Evolutionary conservation across 768 basidiomycete genomes (phyloP), one percentile per base, ranked within the genome.

Genomic region (Mycena sanguinolenta): DNA sequence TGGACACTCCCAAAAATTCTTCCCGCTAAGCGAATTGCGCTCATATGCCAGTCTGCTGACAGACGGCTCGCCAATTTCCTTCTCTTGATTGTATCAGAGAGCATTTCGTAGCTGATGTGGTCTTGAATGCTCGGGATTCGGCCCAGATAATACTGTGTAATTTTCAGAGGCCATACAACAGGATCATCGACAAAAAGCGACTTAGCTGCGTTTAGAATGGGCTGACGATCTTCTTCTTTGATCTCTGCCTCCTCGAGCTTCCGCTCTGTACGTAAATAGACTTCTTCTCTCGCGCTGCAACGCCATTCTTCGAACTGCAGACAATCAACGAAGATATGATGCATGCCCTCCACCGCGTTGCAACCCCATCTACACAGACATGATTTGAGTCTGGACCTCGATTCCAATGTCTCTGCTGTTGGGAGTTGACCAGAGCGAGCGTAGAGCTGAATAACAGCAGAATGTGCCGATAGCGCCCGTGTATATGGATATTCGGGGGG

Each of bases 291-390:
- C 27, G 52, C 52, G 28, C 2, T 25, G 9, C 2, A 10, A 1
- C 49, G 49, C 49, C 49, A 50, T 21, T 25, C 49, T 25, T 25
- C 23, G 19, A 50, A 50, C 14, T 46, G 44, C 44, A 19, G 5
- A 23, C 49, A 63, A 7, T 53, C 61, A n/a, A 64, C 53, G 21
- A 64, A 64, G 4, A 64, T 27, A 10, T 64, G 63, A 16, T 64
- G 63, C 38, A 57, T 32, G 28, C 63, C 57, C n/a, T 64, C 63
- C 23, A 64, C 28, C 0, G 39, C 64, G 14, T 49, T 27, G n/a
- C 55, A 25, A 14, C 55, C 27, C 14, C 49, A 25, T 17, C 64
- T 28, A 25, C 64, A 50, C 44, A 58, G 23, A 6, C 30, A 21
- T 2, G 42, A 58, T 9, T 9, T 5, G 21, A 58, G 19, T 17